Conservation (phyloP, 495 filamentous ascomycete species). For the Cenococcum geophilum region DNA sequence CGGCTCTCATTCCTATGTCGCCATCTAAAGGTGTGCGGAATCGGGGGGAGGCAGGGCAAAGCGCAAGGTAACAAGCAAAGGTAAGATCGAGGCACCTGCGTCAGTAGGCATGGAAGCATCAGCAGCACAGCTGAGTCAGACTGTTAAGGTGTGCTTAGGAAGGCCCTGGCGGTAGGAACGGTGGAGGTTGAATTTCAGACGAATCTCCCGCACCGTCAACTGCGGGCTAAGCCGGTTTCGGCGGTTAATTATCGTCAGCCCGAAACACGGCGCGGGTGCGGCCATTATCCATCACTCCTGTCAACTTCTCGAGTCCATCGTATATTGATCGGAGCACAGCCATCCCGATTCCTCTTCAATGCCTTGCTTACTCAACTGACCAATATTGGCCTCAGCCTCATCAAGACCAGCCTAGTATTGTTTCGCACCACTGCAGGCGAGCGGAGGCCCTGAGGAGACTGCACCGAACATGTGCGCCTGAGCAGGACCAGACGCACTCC, state of each 20-base stretch:
- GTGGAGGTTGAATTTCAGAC: conserved; percentile 3
- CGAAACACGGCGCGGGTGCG: conserved; percentile 1
- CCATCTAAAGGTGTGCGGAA: neutral
- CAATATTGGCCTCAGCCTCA: neutral
- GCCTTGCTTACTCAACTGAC: neutral
- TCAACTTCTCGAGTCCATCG: neutral
- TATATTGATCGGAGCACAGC: neutral
- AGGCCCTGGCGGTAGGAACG: neutral
- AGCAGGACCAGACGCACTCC: conserved; percentile 1
- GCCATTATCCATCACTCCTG: neutral
- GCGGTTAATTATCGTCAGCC: neutral
- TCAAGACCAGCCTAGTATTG: neutral
- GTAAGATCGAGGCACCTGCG: neutral
- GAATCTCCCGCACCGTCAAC: neutral
- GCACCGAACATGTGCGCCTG: neutral
- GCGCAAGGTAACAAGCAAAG: neutral
- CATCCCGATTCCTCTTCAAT: neutral
- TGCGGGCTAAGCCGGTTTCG: neutral
- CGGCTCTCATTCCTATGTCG: neutral
- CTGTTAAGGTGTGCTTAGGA: neutral
- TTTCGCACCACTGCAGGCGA: neutral
- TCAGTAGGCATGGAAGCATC: neutral
- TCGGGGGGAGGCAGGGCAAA: neutral
- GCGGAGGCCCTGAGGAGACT: neutral
- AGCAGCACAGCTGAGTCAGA: neutral